Base-by-base conservation (phyloP, 768 basidiomycete genomes). In the Nidularia pulvinata region DNA sequence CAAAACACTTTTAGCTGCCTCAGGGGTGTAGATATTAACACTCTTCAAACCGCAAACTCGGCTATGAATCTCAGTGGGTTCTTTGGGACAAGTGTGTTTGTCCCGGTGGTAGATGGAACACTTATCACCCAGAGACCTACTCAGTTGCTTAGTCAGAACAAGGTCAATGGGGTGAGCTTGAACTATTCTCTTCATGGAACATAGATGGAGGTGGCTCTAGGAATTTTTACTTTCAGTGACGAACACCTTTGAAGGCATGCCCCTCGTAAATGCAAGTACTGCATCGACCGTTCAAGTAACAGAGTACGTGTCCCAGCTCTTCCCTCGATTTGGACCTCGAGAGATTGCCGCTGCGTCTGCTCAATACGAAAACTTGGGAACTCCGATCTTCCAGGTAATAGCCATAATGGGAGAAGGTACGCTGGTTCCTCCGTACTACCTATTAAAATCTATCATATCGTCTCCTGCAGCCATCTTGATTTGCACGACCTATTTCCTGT, bases 391-490 rank as follows among this genome's bases (percentile, higher is more conserved):
- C n/a, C 76, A 77, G 52, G 71, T 64, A 4, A 65, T 49, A 10
- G 58, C 59, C 1, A 70, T 73, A 16, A 72, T 74, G 66, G 69
- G 73, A 4, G 79, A 80, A 62, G 59, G 79, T 79, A 53, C 11
- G 51, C n/a, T n/a, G n/a, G n/a, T n/a, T n/a, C n/a, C n/a, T n/a
- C n/a, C n/a, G n/a, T n/a, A n/a, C n/a, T n/a, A n/a, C n/a, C n/a
- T n/a, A n/a, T n/a, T n/a, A n/a, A n/a, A n/a, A n/a, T n/a, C n/a
- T n/a, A n/a, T n/a, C n/a, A n/a, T n/a, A n/a, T n/a, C n/a, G n/a
- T n/a, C n/a, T n/a, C n/a, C n/a, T 35, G 14, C 48, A 73, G 78
- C 77, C 7, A 76, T 79, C 46, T 75, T 80, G 46, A 67, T 70
- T 19, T 81, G 78, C 53, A 77, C 79, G 0, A 73, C 75, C 0